Evolutionary conservation across 805 yeast genomes (phyloP).

Genomic region (Yarrowia phangngaensis): DNA sequence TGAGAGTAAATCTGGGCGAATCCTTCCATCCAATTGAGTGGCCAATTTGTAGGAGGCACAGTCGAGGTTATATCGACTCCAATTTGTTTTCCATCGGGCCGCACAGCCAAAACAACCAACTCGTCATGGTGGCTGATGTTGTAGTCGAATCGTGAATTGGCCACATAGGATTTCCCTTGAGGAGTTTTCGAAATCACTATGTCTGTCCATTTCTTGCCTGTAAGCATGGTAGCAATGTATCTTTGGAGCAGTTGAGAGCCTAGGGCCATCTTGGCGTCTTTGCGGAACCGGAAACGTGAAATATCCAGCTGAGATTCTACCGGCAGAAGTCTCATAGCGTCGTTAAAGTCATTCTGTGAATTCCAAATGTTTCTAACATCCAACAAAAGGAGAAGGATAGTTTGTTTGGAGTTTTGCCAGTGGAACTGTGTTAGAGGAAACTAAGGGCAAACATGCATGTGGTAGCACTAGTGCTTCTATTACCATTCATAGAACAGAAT

Average conservation of each 20-base stretch:
- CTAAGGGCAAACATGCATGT: too few species aligned
- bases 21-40: slow-evolving; percentile 24
- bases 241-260: slow-evolving; percentile 48
- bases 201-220: slow-evolving; percentile 29
- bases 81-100: slow-evolving; percentile 33
- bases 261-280: slow-evolving; percentile 43
- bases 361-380: slow-evolving; percentile 28
- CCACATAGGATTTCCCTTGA: slow-evolving; percentile 57
- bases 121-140: slow-evolving; percentile 59
- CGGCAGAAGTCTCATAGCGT: slow-evolving; percentile 46
- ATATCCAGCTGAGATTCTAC: slow-evolving; percentile 45
- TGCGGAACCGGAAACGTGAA: slow-evolving; percentile 41
- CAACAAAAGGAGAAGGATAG: slow-evolving; percentile 5
- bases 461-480: too few species aligned
- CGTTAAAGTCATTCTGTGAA: slow-evolving; percentile 48
- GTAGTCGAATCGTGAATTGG: slow-evolving; percentile 42
- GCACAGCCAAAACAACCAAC: slow-evolving; percentile 46
- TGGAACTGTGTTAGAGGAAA: slow-evolving; percentile 23
- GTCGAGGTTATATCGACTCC: slow-evolving; percentile 51
- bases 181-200: slow-evolving; percentile 39
- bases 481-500: too few species aligned
- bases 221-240: slow-evolving; percentile 42
- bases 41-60: slow-evolving; percentile 13
- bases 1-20: slow-evolving; percentile 8
- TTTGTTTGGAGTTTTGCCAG: slow-evolving; percentile 23